Conservation (phyloP, 2,329 filamentous ascomycete genomes). For the Phymatotrichopsis omnivora region DNA sequence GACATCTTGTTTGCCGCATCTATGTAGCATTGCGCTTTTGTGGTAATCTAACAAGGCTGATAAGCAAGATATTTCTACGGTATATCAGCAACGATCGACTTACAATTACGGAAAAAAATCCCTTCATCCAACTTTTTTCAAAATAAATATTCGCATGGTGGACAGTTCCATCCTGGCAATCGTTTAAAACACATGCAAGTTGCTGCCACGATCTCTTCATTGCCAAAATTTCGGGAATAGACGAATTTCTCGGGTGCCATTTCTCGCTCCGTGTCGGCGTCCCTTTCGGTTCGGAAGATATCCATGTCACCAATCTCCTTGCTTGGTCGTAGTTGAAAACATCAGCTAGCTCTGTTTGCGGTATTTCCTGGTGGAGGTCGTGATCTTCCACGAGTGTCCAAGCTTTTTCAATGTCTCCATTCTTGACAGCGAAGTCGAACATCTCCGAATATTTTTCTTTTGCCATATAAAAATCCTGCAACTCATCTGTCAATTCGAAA, state of each 20-base stretch:
- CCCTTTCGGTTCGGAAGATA: neutral
- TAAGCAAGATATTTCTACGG: no score
- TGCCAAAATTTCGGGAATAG: neutral
- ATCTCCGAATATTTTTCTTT: slow-evolving; percentile 1
- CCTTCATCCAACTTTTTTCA: slow-evolving; percentile 11
- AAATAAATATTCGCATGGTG: slow-evolving; percentile 4
- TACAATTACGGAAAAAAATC: slow-evolving; percentile 15
- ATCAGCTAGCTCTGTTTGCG: neutral
- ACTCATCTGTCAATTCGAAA: slow-evolving; percentile 13
- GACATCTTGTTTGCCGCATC: neutral
- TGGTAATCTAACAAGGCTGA: slow-evolving; percentile 11
- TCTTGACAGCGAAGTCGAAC: slow-evolving; percentile 6
- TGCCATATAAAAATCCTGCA: slow-evolving; percentile 7
- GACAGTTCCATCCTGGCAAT: neutral
- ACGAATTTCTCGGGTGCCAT: neutral
- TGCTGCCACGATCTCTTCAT: slow-evolving; percentile 4
- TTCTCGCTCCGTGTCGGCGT: neutral
- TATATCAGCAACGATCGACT: no score
- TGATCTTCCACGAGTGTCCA: slow-evolving; percentile 1
- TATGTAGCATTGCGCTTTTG: slow-evolving; percentile 10
- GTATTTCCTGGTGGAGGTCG: neutral
- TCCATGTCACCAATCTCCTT: neutral
- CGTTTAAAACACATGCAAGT: neutral
- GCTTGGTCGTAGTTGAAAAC: slow-evolving; percentile 16
- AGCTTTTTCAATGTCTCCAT: slow-evolving; percentile 4